Evolutionary conservation across 208 protist species (phyloP).

Genomic region (Crithidia fasciculata): DNA sequence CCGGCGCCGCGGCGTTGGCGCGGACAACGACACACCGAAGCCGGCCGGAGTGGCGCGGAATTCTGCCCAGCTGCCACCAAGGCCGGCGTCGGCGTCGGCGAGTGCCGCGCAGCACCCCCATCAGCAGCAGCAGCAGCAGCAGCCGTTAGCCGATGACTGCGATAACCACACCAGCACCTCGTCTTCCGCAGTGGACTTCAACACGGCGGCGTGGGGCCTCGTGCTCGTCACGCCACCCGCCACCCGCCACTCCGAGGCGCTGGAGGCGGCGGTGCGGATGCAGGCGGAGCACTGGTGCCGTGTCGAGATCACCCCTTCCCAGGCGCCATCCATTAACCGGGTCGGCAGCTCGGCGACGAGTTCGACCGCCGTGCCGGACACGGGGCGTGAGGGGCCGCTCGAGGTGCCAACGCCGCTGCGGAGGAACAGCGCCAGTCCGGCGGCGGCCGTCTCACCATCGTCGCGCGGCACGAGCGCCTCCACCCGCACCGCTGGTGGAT

Average conservation of each 20-base stretch:
- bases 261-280: constrained; percentile 12
- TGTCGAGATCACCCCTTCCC: constrained; percentile 9
- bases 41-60: not conserved
- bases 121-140: not conserved
- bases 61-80: not conserved
- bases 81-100: not conserved
- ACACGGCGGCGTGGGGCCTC: constrained; percentile 28
- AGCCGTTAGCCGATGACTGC: not conserved
- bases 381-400: not conserved
- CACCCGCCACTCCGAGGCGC: not conserved
- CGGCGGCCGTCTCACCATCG: not conserved
- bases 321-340: not conserved
- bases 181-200: constrained; percentile 17
- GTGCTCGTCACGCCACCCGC: constrained; percentile 24
- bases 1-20: not conserved
- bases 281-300: constrained; percentile 29
- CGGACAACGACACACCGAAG: not conserved
- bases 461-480: not conserved
- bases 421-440: not conserved
- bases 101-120: constrained; percentile 12
- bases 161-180: not conserved
- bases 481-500: not conserved
- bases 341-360: constrained; percentile 2
- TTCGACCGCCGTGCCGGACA: not conserved
- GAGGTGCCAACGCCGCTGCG: not conserved